These are phyloP conservation scores for Austroboletus niveus DNA, from an alignment of 1,284 basidiomycete genomes.

Conservation along the genomic window DNA sequence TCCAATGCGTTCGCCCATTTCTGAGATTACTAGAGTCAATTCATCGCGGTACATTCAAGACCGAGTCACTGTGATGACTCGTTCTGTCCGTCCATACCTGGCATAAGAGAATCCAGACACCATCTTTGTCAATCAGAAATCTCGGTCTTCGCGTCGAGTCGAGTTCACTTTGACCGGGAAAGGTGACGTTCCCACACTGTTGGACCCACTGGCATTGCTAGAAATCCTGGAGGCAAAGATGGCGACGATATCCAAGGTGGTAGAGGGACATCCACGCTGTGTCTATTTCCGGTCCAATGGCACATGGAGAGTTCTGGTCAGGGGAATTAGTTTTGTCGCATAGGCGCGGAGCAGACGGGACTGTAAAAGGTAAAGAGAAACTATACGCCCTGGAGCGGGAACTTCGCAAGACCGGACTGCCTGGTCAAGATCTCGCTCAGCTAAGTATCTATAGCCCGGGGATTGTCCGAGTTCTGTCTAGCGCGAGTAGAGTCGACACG, in stretches of 20 bases:
- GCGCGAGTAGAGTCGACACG: constrained; percentile 34
- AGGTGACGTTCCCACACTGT: constrained; percentile 34
- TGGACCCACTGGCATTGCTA: constrained; percentile 37
- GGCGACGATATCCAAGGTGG: constrained; percentile 36
- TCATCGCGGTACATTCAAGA: not conserved
- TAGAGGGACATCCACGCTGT: constrained; percentile 39
- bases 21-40: not conserved
- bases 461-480: constrained; percentile 43
- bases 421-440: constrained; percentile 57
- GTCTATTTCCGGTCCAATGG: constrained; percentile 30
- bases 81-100: constrained; percentile 45
- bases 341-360: constrained; percentile 18
- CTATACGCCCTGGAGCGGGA: constrained; percentile 52
- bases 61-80: constrained; percentile 3
- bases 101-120: constrained; percentile 34
- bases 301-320: constrained; percentile 64
- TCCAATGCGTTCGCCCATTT: no score
- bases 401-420: no score
- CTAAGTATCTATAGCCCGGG: constrained; percentile 7
- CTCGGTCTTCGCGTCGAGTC: constrained; percentile 41
- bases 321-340: constrained; percentile 53
- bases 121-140: constrained; percentile 43
- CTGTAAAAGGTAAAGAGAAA: constrained; percentile 32
- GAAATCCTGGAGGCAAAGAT: constrained; percentile 38
- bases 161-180: constrained; percentile 42